Evolutionary conservation across 2,329 filamentous ascomycete genomes (phyloP).

Genomic region (Penicillium sp.): DNA sequence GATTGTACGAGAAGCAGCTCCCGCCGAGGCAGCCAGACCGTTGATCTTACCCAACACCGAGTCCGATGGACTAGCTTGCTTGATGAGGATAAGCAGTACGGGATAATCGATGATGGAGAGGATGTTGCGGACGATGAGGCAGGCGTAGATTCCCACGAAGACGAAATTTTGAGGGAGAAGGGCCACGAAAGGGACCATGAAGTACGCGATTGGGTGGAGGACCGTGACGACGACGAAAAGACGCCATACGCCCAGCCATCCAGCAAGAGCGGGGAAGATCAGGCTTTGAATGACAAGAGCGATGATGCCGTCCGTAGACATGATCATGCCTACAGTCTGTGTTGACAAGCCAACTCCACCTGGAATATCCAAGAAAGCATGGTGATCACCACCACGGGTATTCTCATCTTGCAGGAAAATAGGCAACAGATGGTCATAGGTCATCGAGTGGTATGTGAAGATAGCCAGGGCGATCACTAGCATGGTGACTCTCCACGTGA

Average conservation of each 20-base stretch:
- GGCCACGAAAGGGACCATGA: conserved; percentile 69
- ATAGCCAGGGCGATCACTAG: conserved; percentile 82
- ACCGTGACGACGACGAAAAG: conserved; percentile 67
- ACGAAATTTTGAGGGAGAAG: conserved; percentile 59
- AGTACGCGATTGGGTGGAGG: conserved; percentile 68
- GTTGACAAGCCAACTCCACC: conserved; percentile 70
- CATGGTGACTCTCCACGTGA: conserved; percentile 69
- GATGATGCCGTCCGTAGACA: conserved; percentile 71
- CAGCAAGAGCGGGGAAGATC: conserved; percentile 68
- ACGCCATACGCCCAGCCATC: conserved; percentile 67
- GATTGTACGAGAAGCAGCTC: conserved; percentile 71
- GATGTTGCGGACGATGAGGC: conserved; percentile 66
- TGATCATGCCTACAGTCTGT: conserved; percentile 68
- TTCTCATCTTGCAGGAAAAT: conserved; percentile 84
- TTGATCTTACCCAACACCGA: conserved; percentile 71
- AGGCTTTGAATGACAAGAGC: conserved; percentile 74
- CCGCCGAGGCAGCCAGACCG: conserved; percentile 70
- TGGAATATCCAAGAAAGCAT: conserved; percentile 58
- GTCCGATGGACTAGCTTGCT: conserved; percentile 68
- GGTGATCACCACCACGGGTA: conserved; percentile 36
- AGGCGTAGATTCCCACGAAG: conserved; percentile 67
- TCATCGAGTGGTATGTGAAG: conserved; percentile 95
- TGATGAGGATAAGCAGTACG: conserved; percentile 70
- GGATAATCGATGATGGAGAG: conserved; percentile 71
- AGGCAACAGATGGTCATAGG: conserved; percentile 86